Conservation (phyloP, 129 eudicot genomes). For the Sambucus nigra region DNA sequence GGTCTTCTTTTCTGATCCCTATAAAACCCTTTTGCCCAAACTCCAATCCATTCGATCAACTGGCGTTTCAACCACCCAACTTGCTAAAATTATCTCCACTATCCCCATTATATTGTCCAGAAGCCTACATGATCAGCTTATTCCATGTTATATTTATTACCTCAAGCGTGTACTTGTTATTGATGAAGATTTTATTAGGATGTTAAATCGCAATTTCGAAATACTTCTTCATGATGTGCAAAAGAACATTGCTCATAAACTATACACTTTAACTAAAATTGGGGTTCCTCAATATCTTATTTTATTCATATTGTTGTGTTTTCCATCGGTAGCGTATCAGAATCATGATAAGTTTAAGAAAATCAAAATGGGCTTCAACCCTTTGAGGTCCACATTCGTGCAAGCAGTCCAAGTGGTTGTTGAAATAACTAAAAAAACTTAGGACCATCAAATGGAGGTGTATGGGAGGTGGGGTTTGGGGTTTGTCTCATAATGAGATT, state of each 20-base stretch:
- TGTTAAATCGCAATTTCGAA: neutral
- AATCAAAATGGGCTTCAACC: conserved; percentile 1
- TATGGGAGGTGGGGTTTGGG: conserved; percentile 16
- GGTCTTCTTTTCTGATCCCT: neutral
- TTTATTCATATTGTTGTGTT: neutral
- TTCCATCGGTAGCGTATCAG: neutral
- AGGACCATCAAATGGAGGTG: neutral
- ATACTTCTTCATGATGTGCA: neutral
- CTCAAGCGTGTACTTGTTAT: neutral
- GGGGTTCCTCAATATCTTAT: neutral
- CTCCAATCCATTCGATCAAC: neutral
- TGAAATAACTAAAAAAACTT: neutral
- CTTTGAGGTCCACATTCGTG: neutral
- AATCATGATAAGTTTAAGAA: neutral
- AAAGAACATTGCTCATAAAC: neutral
- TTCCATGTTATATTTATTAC: neutral
- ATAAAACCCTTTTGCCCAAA: neutral
- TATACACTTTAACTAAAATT: neutral
- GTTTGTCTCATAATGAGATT: conserved; percentile 10
- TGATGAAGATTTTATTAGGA: neutral
- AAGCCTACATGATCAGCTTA: neutral
- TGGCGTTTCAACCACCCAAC: neutral
- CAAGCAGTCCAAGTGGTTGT: neutral
- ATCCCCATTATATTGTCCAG: neutral
- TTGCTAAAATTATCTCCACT: too few species aligned